Conservation (phyloP, 23 red algal genomes). For the Gracilaria vermiculophylla region DNA sequence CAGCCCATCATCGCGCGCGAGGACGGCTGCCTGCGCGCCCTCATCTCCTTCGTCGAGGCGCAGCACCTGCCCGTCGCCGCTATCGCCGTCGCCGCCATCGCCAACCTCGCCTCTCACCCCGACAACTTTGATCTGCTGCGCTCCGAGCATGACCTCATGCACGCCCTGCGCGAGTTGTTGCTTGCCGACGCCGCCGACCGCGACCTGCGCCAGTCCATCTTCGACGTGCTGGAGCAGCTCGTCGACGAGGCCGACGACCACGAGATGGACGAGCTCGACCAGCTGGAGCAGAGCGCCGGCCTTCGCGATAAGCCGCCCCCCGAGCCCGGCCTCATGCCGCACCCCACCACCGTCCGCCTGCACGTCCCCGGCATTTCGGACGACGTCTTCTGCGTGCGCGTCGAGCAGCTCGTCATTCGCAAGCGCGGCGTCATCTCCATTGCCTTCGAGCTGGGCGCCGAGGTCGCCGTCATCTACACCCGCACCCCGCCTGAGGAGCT, state of each 20-base stretch:
- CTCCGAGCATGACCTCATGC: constrained; percentile 39
- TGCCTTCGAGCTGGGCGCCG: constrained; percentile 78
- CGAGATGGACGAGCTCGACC: constrained; percentile 69
- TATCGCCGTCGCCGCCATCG: constrained; percentile 69
- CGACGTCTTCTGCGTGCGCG: constrained; percentile 60
- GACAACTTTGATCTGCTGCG: constrained; percentile 76
- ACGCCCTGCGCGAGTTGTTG: constrained; percentile 27
- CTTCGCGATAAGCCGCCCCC: constrained; percentile 14
- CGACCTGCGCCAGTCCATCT: constrained; percentile 35
- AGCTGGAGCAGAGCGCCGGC: constrained; percentile 47
- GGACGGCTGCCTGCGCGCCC: constrained; percentile 82
- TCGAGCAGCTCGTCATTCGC: constrained; percentile 79
- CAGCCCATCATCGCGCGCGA: constrained; percentile 89
- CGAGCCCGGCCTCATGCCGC: constrained; percentile 40
- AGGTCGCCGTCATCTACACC: constrained; percentile 73
- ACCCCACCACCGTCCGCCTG: constrained; percentile 41
- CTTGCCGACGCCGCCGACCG: constrained; percentile 12
- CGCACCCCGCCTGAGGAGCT: constrained; percentile 49
- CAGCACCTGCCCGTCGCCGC: constrained; percentile 50
- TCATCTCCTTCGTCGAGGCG: constrained; percentile 63
- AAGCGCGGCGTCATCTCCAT: constrained; percentile 75
- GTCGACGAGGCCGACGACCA: constrained; percentile 60
- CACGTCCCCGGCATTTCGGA: constrained; percentile 80
- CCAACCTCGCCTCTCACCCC: constrained; percentile 64
- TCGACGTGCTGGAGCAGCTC: constrained; percentile 64